These are phyloP conservation scores for Camillea tinctor DNA, from an alignment of 2,329 filamentous ascomycete genomes.

Conservation along the genomic window DNA sequence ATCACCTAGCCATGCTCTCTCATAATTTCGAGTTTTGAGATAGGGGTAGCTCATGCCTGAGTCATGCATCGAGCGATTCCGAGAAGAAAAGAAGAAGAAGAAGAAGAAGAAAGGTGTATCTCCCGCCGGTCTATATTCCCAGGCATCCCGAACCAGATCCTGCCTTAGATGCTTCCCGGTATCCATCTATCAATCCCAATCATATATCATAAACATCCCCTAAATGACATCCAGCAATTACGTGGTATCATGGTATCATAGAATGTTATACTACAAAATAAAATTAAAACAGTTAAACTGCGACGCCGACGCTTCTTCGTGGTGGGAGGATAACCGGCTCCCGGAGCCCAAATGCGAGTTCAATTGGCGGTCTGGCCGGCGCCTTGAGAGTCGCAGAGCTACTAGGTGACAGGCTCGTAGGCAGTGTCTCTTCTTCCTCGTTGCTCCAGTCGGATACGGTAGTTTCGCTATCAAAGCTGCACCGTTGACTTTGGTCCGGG, in stretches of 20 bases:
- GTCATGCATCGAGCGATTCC: slow-evolving; percentile 10
- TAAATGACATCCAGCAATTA: slow-evolving; percentile 13
- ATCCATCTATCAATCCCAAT: slow-evolving; percentile 11
- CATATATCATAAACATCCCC: slow-evolving; percentile 5
- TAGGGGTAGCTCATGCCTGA: not conserved
- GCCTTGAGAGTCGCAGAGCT: slow-evolving; percentile 44
- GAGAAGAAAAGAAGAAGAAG: not conserved
- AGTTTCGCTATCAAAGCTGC: slow-evolving; percentile 46
- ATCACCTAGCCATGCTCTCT: not conserved
- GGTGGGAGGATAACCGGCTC: slow-evolving; percentile 28
- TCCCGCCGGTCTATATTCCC: slow-evolving; percentile 13
- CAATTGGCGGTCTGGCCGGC: slow-evolving; percentile 34
- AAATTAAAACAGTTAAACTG: slow-evolving; percentile 43
- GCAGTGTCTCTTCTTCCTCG: slow-evolving; percentile 41
- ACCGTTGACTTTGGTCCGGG: slow-evolving; percentile 31
- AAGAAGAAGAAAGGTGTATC: not conserved
- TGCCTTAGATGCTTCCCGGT: slow-evolving; percentile 20
- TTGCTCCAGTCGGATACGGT: slow-evolving; percentile 52
- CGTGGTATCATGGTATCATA: slow-evolving; percentile 23
- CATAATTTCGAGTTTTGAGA: not conserved
- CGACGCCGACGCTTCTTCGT: slow-evolving; percentile 46
- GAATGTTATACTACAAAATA: slow-evolving; percentile 19
- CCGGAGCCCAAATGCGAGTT: slow-evolving; percentile 25
- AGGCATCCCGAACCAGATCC: slow-evolving; percentile 18
- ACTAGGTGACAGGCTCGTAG: slow-evolving; percentile 50